phyloP scores from a whole-genome alignment of 305 asterid species.

The Rubia balearica region DNA sequence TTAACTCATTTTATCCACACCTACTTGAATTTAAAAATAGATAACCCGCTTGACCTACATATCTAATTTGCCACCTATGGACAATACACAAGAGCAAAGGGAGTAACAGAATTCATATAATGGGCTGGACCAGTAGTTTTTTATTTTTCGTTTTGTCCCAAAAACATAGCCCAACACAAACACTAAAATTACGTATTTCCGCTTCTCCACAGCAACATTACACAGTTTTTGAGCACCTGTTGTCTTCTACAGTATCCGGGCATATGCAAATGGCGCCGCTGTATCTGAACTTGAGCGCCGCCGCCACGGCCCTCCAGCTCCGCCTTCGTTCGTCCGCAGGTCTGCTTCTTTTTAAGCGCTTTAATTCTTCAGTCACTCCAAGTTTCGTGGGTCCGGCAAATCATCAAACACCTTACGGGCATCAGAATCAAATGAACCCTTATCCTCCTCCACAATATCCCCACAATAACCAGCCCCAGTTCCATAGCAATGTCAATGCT shows the following conservation, averaged over 20 bases:
- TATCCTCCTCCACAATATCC: constrained; percentile 17
- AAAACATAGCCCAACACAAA: neutral
- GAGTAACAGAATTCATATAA: too few species aligned
- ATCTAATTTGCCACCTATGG: too few species aligned
- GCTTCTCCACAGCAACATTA: neutral
- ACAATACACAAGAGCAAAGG: too few species aligned
- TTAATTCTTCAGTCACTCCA: constrained; percentile 26
- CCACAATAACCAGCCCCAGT: constrained; percentile 23
- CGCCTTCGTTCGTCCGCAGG: neutral
- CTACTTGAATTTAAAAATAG: too few species aligned
- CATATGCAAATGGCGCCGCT: constrained; percentile 11
- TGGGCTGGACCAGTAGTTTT: neutral
- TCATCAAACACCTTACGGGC: constrained; percentile 30
- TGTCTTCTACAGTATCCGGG: neutral
- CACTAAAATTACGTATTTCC: neutral
- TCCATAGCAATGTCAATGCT: neutral
- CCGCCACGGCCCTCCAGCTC: neutral
- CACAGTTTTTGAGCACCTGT: neutral
- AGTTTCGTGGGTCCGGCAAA: constrained; percentile 22
- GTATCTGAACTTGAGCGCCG: constrained; percentile 4
- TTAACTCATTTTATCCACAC: too few species aligned
- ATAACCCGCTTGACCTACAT: too few species aligned
- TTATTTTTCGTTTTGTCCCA: neutral
- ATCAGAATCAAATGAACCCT: constrained; percentile 32
- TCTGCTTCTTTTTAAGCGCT: neutral